Evolutionary conservation across 2,329 filamentous ascomycete species (phyloP), one percentile per base, ranked within the genome.

Genomic region (Ophiocordyceps sinensis): DNA sequence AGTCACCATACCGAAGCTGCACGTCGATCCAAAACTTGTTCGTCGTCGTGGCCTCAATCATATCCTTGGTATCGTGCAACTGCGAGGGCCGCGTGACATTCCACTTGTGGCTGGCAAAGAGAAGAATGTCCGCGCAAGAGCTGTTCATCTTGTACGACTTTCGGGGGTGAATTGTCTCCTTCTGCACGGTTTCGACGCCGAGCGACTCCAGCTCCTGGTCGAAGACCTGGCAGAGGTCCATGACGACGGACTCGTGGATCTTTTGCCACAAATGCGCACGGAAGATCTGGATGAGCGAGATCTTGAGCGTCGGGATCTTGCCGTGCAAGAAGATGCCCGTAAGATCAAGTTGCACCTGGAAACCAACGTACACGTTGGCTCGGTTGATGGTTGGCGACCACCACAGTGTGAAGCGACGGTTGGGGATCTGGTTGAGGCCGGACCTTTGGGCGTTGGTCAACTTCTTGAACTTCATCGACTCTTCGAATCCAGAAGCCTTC

Each of bases 101-200:
- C 93, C 93, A 98, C 62, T 96, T 98, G 67, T 96, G 91, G 48
- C 84, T 94, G 31, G 91, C 89, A 56, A 98, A 98, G 10, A 98
- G 75, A 41, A 96, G 72, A 47, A 98, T 95, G 61, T 98, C 91
- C 5, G 93, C 91, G 55, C 91, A 96, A 43, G 89, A 96, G 54
- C 88, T 95, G 71, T 98, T 98, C 91, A 98, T 98, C 77, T 98
- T 98, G 77, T 98, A 98, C 5, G 87, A 95, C 66, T 98, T 98
- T 76, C 91, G 77, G 40, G 91, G 91, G 68, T 98, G 91, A 44
- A 98, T 98, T 0, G 91, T 96, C 67, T 98, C 91, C 64, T 98
- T 98, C 59, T 98, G 91, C 5, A 96, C 91, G 2, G 87, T 93
- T 63, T 98, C 91, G 44, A 98, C 95, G 30, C 88, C 88, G 4